Conservation (phyloP, 257 asterid species). For the Solanum sitiens region DNA sequence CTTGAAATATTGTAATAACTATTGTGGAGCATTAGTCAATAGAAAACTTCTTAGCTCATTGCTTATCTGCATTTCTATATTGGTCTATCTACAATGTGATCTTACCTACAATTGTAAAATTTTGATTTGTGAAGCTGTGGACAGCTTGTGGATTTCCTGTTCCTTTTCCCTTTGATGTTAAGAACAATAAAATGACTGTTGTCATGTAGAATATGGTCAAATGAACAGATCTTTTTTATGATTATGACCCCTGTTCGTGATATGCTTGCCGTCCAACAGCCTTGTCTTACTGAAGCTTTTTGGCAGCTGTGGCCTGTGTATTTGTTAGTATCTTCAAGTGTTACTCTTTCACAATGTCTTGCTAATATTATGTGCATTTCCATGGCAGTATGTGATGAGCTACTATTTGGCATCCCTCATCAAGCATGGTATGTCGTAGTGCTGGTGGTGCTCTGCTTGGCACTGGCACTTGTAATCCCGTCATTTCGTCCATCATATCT, state of each 20-base stretch:
- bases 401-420: conserved; percentile 67
- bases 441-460: conserved; percentile 51
- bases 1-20: neutral
- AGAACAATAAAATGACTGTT: neutral
- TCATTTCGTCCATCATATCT: conserved; percentile 51
- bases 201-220: neutral
- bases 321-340: neutral
- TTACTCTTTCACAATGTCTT: neutral
- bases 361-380: neutral
- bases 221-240: neutral
- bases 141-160: neutral
- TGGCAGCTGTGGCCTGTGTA: neutral
- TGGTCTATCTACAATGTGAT: neutral
- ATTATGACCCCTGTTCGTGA: neutral
- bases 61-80: neutral
- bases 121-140: neutral
- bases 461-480: conserved; percentile 45
- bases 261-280: neutral
- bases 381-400: conserved; percentile 80
- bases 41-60: neutral
- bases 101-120: neutral
- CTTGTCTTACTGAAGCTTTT: neutral
- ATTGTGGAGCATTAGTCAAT: neutral
- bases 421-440: conserved; percentile 66
- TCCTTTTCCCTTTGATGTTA: neutral